Conservation (phyloP, 306 rosid species). For the Cucurbita pepo region DNA sequence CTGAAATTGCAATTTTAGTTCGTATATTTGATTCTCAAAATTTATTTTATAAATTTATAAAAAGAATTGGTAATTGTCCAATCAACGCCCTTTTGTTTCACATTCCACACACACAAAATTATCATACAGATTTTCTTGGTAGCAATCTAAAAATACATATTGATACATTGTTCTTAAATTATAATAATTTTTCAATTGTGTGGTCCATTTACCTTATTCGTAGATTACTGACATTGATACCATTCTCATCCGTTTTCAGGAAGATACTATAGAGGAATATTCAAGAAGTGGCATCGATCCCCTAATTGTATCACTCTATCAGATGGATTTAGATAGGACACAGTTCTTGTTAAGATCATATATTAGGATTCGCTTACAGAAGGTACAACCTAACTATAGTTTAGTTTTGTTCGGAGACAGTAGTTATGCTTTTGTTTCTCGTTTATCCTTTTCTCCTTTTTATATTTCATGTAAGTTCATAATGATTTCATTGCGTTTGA, state of each 20-base stretch:
- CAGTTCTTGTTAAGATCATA: constrained; percentile 75
- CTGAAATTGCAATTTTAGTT: background rate
- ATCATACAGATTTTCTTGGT: background rate
- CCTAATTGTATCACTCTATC: constrained; percentile 69
- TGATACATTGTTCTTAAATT: background rate
- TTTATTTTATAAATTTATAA: background rate
- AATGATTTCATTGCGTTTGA: background rate
- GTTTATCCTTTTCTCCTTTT: background rate
- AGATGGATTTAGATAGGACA: constrained; percentile 88
- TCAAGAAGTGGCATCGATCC: constrained; percentile 34
- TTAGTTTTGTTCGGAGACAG: background rate
- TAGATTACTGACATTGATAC: background rate
- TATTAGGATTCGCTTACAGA: constrained; percentile 70
- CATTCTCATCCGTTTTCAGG: constrained; percentile 28
- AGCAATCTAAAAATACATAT: background rate
- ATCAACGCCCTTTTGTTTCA: background rate
- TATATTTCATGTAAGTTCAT: background rate
- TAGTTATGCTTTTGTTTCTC: background rate
- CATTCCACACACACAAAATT: background rate
- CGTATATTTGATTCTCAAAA: background rate
- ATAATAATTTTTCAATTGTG: background rate
- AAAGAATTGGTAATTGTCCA: background rate
- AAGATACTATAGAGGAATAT: constrained; percentile 69
- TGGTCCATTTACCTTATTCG: background rate
- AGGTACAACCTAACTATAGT: constrained; percentile 27